Conservation (phyloP, 352 stramenopile genomes). For the Phytopythium delawarense region DNA sequence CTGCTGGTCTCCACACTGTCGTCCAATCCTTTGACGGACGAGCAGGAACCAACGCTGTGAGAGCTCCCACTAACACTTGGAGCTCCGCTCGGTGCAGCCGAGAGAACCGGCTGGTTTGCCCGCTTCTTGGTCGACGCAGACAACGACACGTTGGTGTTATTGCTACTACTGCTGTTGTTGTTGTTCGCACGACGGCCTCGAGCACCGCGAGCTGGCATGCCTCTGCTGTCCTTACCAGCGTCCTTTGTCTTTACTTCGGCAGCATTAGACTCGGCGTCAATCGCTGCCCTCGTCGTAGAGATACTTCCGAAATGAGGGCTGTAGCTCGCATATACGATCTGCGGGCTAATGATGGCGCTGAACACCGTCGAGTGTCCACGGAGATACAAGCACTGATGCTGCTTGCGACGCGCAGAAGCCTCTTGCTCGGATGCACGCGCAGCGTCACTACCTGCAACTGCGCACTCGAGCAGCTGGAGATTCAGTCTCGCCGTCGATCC, state of each 20-base stretch:
- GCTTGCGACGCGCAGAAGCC: conserved; percentile 36
- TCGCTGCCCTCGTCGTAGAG: neutral
- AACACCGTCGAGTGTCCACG: conserved; percentile 42
- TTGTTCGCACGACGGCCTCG: conserved; percentile 2
- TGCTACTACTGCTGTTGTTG: neutral
- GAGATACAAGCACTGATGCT: conserved; percentile 56
- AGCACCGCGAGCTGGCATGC: neutral
- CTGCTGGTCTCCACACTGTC: neutral
- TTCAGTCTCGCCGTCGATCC: conserved; percentile 40
- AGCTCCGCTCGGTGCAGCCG: too few relatives aligned
- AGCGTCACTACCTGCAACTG: conserved; percentile 28
- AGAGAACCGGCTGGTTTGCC: neutral
- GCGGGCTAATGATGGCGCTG: conserved; percentile 31
- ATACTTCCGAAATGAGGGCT: conserved; percentile 17
- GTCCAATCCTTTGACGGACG: neutral
- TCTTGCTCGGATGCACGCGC: conserved; percentile 29
- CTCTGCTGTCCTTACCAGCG: neutral
- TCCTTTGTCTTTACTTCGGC: neutral
- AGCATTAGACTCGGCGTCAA: neutral
- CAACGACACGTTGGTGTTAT: conserved; percentile 1
- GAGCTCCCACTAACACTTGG: neutral
- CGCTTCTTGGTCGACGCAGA: conserved; percentile 9
- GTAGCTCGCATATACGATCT: conserved; percentile 42
- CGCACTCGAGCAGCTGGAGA: conserved; percentile 40
- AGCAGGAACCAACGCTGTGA: neutral